Base-by-base conservation (phyloP, 257 asterid species). In the Salvia rosmarinus region DNA sequence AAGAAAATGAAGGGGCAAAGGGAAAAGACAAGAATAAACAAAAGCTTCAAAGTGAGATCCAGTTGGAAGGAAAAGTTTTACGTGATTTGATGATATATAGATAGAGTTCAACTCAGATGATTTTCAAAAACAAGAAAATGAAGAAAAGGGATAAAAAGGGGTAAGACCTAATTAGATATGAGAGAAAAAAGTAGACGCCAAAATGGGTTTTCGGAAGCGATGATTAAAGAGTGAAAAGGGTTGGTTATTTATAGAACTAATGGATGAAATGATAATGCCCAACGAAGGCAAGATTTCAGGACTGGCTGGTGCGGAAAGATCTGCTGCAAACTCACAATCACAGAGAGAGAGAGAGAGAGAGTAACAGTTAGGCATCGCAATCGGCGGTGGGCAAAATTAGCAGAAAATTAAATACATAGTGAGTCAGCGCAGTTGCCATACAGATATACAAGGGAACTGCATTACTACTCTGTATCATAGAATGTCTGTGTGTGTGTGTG, bases 341-440 rank as follows among this genome's bases (percentile, higher is more conserved):
- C 60, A 54, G 58, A 23, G 54, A 16, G 76, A 46, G 79, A 54
- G 78, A 34, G 59, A 51, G 67, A 68, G 77, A 50, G 72, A 21
- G 51, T 68, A 80, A 73, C 92, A 87, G 88, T 83, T 81, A 74
- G 72, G 85, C 86, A 77, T 83, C 87, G 79, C 87, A 82, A 81
- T 87, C 87, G 21, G 28, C 78, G 75, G 80, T 66, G 70, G 74
- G 54, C 71, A 76, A 80, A 71, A 21, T n/a, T 32, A 60, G 81
- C 54, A 65, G 79, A 65, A 68, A 72, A 72, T 63, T 84, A 44
- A 83, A 68, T 83, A 69, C 56, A 64, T 49, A 49, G 84, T 67
- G 79, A 50, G 63, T 0, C 43, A 64, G 67, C 13, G 70, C 77
- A 74, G 83, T 70, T 68, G 4, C 84, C 60, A 74, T 9, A 71